Evolutionary conservation across 2,329 filamentous ascomycete genomes (phyloP), one percentile per base, ranked within the genome.

Genomic region (Curvularia hawaiiensis): DNA sequence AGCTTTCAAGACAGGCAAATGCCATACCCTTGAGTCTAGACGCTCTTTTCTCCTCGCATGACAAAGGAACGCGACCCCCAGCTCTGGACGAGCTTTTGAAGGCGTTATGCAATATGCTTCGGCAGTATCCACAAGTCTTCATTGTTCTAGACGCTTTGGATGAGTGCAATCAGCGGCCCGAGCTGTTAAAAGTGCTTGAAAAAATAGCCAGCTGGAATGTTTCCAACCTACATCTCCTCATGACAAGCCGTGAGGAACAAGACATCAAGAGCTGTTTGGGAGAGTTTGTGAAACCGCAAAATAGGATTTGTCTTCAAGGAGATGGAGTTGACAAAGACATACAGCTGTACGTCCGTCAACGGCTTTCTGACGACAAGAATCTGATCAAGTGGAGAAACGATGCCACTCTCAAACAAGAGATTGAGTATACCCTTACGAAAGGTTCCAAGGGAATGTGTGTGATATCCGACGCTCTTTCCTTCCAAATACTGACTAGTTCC

Each of bases 301-400:
- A 68, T 40, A 56, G 24, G 20, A 48, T 73, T 3, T 63, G 54
- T 50, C 61, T 72, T n/a, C 54, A 73, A 24, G 65, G 61, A 14
- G 45, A 64, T 0, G n/a, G 69, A 30, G 69, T 72, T 2, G 66
- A 73, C 40, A 48, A 60, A 20, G 70, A 73, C 22, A 72, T 74
- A 61, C 58, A 68, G 30, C 54, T 16, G 50, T 73, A 71, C 40
- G 61, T 74, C 43, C 59, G 47, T 35, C 59, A 71, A 53, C 46
- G 78, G 71, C 62, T 80, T 72, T 62, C 71, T 70, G 45, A 77
- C 6, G 64, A 73, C 26, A 65, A 64, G 33, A 38, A 3, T n/a
- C 51, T 74, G 22, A 41, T 16, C 3, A 74, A 66, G 59, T 74
- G 64, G 70, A 44, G 57, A 14, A 65, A 63, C 39, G 66, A 73